Evolutionary conservation across 345 rosid genomes (phyloP).

Genomic region (Syzygium aqueum): DNA sequence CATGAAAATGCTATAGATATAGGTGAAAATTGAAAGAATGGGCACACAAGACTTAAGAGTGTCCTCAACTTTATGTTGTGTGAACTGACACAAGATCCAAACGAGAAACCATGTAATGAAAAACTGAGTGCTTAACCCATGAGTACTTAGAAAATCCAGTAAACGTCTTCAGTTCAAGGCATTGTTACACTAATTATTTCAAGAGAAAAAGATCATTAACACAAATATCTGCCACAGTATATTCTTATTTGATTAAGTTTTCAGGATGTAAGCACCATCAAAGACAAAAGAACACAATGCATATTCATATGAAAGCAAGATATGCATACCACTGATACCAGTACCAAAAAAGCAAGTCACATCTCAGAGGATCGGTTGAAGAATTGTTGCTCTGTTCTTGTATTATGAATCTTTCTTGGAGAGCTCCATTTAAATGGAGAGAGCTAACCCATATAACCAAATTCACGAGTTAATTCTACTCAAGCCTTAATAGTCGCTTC

Average conservation of each 20-base stretch:
- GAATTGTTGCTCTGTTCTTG: background rate
- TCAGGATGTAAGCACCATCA: background rate
- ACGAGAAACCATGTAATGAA: background rate
- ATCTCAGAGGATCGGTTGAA: background rate
- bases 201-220: background rate
- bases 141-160: background rate
- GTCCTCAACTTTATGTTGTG: background rate
- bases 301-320: background rate
- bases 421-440: background rate
- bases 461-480: background rate
- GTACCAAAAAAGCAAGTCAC: background rate
- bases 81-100: background rate
- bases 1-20: background rate
- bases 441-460: background rate
- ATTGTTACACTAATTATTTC: background rate
- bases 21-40: background rate
- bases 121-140: background rate
- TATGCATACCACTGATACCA: background rate
- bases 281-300: background rate
- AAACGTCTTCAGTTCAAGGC: background rate
- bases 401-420: background rate
- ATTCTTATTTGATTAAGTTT: background rate
- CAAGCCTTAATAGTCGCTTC: conserved; percentile 10
- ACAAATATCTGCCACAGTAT: background rate
- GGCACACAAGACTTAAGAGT: background rate